Percentiles rank a stretch among this genome's conserved stretches.
phyloP scores from a whole-genome alignment of 768 basidiomycete genomes.

The Psilocybe azurescens region DNA sequence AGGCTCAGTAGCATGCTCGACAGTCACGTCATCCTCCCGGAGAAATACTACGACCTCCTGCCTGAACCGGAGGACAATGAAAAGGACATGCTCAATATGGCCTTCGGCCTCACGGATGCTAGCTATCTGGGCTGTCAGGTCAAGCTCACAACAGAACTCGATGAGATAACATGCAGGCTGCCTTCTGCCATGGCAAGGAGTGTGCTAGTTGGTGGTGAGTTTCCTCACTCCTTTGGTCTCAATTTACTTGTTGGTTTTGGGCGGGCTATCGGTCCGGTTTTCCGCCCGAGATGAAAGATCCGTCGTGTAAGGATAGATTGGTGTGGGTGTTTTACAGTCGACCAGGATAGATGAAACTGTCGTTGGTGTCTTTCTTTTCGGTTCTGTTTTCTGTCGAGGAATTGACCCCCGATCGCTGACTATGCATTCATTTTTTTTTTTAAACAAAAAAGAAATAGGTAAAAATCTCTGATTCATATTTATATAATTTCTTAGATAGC shows the following conservation, averaged over 20 bases:
- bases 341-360: no score
- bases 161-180: slow-evolving; percentile 84
- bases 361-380: not conserved
- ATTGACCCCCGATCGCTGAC: not conserved
- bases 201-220: slow-evolving; percentile 94
- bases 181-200: slow-evolving; percentile 89
- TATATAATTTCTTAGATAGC: no score
- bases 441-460: no score
- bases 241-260: not conserved
- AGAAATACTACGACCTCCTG: slow-evolving; percentile 82
- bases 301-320: not conserved
- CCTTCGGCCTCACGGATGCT: slow-evolving; percentile 95
- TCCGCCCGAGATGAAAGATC: not conserved
- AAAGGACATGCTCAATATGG: slow-evolving; percentile 98
- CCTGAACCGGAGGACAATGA: slow-evolving; percentile 97
- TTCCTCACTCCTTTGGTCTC: not conserved
- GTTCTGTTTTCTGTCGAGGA: not conserved
- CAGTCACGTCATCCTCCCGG: slow-evolving; percentile 89
- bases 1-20: slow-evolving; percentile 95
- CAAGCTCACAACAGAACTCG: slow-evolving; percentile 76
- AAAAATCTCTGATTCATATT: no score
- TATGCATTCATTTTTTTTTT: not conserved
- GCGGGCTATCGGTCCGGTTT: not conserved
- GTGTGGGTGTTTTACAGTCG: no score
- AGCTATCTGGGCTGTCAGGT: slow-evolving; percentile 84